Percentiles rank a stretch among this genome's conserved stretches.
Conservation (phyloP, 75 land plant species). For the Azolla pinnata region DNA sequence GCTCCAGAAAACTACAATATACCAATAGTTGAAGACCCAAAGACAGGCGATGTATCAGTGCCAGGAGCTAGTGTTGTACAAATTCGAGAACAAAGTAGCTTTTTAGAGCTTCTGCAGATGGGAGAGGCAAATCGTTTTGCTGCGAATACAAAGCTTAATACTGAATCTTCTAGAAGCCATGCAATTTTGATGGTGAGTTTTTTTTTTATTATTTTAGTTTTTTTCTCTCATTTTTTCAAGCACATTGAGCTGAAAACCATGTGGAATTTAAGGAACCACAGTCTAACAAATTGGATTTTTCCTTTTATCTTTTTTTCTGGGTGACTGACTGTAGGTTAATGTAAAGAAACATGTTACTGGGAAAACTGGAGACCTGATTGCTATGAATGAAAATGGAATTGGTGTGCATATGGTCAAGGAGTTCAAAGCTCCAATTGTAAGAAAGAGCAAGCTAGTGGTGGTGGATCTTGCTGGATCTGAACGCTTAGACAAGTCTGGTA, state of each 20-base stretch:
- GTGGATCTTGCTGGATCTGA: slow-evolving; percentile 97
- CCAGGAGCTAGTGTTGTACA: slow-evolving; percentile 83
- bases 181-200: slow-evolving; percentile 79
- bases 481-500: slow-evolving; percentile 83
- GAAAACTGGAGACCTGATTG: slow-evolving; percentile 34
- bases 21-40: slow-evolving; percentile 89
- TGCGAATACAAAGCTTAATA: slow-evolving; percentile 92
- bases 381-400: slow-evolving; percentile 52
- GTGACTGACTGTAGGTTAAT: slow-evolving; percentile 48
- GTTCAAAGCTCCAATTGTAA: slow-evolving; percentile 53
- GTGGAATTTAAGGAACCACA: not conserved
- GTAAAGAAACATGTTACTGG: slow-evolving; percentile 60
- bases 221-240: not conserved
- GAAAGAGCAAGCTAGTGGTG: slow-evolving; percentile 76
- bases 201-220: not conserved
- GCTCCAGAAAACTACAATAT: slow-evolving; percentile 88
- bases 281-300: not conserved
- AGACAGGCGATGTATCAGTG: slow-evolving; percentile 89
- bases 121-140: slow-evolving; percentile 97
- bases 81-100: slow-evolving; percentile 68
- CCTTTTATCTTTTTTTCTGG: not conserved
- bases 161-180: slow-evolving; percentile 99
- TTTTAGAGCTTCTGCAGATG: slow-evolving; percentile 61
- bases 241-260: no score
- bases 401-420: slow-evolving; percentile 29